Conservation (phyloP, 805 yeast species). For the Yarrowia divulgata region DNA sequence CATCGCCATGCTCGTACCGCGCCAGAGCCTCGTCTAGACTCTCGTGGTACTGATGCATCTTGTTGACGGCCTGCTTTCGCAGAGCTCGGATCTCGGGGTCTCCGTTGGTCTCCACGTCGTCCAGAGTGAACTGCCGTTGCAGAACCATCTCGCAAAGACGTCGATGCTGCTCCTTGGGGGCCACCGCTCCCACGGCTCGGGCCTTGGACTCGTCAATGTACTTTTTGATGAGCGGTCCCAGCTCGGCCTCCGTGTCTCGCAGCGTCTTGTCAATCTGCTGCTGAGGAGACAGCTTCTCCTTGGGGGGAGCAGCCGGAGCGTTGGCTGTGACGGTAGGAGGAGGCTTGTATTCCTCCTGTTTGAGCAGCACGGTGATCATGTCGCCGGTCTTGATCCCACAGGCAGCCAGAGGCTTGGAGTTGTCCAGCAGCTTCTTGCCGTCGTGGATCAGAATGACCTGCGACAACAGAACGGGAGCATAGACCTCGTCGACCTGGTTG, state of each 20-base stretch:
- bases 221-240: conserved; percentile 43
- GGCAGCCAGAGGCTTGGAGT: conserved; percentile 59
- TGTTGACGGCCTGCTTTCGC: conserved; percentile 50
- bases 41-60: conserved; percentile 48
- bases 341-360: conserved; percentile 21
- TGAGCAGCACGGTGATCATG: conserved; percentile 47
- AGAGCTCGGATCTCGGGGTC: conserved; percentile 48
- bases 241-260: conserved; percentile 45
- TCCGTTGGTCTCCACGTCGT: conserved; percentile 49
- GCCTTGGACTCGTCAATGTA: conserved; percentile 43
- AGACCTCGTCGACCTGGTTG: conserved; percentile 28
- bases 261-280: conserved; percentile 47
- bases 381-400: conserved; percentile 64
- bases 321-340: conserved; percentile 37
- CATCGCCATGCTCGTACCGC: background rate
- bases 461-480: conserved; percentile 12
- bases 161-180: conserved; percentile 48
- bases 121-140: conserved; percentile 50
- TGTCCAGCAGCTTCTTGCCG: conserved; percentile 50
- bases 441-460: conserved; percentile 42
- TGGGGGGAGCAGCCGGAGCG: conserved; percentile 30
- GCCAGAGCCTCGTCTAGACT: conserved; percentile 45
- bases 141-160: conserved; percentile 50
- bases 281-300: conserved; percentile 42
- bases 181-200: conserved; percentile 43